phyloP scores from a whole-genome alignment of 768 basidiomycete genomes.

The Rhodotorula babjevae region DNA sequence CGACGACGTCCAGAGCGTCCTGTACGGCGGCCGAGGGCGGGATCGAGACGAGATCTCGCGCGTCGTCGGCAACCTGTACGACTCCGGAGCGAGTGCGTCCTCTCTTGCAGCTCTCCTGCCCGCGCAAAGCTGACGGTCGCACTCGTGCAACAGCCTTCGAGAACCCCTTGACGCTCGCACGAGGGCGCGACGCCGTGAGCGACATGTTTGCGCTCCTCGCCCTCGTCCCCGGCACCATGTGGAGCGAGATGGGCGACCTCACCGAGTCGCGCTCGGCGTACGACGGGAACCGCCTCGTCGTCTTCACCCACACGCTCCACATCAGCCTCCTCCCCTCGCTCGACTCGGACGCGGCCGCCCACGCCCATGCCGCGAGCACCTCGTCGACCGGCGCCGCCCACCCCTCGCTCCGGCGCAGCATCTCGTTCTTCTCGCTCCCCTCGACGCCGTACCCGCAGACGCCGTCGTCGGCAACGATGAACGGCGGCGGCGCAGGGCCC shows the following conservation, averaged over 20 bases:
- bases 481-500: too few relatives aligned
- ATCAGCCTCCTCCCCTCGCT: conserved; percentile 63
- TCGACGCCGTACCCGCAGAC: conserved; percentile 29
- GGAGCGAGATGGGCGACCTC: conserved; percentile 35
- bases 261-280: neutral
- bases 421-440: conserved; percentile 35
- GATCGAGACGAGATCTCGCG: conserved; percentile 11
- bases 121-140: neutral
- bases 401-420: conserved; percentile 1
- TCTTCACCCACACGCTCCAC: conserved; percentile 75
- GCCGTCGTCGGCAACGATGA: neutral
- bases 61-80: conserved; percentile 17
- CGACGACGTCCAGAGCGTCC: conserved; percentile 14
- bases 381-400: conserved; percentile 4
- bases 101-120: too few relatives aligned
- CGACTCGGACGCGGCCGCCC: conserved; percentile 39
- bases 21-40: conserved; percentile 26
- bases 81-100: conserved; percentile 11
- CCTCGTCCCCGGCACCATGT: conserved; percentile 29
- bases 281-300: conserved; percentile 67
- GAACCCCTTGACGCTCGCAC: conserved; percentile 33
- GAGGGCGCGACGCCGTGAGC: conserved; percentile 15
- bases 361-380: conserved; percentile 52
- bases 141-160: conserved; percentile 20
- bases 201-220: conserved; percentile 34